Conservation (phyloP, 2,329 filamentous ascomycete species). For the Proliferodiscus dingleyae region DNA sequence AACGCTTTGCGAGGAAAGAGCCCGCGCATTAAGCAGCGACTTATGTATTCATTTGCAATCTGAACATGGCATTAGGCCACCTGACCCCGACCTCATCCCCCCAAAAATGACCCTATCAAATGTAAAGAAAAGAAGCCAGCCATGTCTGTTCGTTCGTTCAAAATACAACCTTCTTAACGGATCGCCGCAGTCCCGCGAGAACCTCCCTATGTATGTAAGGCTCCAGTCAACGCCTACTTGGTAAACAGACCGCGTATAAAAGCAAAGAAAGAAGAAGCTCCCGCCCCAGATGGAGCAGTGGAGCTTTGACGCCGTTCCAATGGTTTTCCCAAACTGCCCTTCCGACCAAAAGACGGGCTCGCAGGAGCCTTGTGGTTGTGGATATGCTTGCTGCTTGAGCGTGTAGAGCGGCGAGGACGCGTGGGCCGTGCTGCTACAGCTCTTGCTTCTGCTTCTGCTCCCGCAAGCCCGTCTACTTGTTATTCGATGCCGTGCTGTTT, state of each 20-base stretch:
- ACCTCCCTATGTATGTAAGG: too few species aligned
- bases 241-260: slow-evolving; percentile 25
- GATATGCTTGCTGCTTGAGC: slow-evolving; percentile 8
- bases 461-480: slow-evolving; percentile 69
- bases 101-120: neutral
- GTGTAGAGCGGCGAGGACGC: slow-evolving; percentile 17
- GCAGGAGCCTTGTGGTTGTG: slow-evolving; percentile 14
- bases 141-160: neutral
- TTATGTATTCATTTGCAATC: slow-evolving; percentile 6
- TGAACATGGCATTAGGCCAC: slow-evolving; percentile 2
- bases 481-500: slow-evolving; percentile 98
- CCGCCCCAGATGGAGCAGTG: slow-evolving; percentile 10
- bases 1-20: neutral
- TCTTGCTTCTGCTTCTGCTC: slow-evolving; percentile 26
- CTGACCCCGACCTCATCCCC: neutral
- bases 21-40: slow-evolving; percentile 8
- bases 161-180: too few species aligned
- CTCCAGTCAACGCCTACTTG: slow-evolving; percentile 26
- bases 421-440: slow-evolving; percentile 10
- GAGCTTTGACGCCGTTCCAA: slow-evolving; percentile 19
- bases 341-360: slow-evolving; percentile 25
- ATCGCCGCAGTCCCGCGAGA: too few species aligned
- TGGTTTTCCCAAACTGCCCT: slow-evolving; percentile 13
- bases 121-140: neutral
- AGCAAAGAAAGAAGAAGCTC: slow-evolving; percentile 25